Evolutionary conservation across 257 asterid species (phyloP).

Genomic region (Solanum corneliomulleri): DNA sequence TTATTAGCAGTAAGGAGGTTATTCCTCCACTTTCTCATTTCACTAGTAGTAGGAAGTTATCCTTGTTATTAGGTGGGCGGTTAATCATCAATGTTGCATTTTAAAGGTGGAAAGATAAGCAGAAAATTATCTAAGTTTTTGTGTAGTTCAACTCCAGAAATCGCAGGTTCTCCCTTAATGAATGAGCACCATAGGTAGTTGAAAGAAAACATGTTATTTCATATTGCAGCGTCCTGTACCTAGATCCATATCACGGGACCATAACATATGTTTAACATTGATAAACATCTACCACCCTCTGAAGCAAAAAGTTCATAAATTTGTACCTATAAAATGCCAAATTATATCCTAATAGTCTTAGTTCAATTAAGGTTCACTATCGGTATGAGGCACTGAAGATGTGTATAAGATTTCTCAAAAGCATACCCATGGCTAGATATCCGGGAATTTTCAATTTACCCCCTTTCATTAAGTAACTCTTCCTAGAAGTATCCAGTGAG

Average conservation of each 20-base stretch:
- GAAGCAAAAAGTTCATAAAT: not conserved
- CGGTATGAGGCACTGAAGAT: not conserved
- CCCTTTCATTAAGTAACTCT: not conserved
- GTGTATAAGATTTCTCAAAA: not conserved
- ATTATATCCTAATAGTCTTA: not conserved
- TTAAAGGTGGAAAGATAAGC: not conserved
- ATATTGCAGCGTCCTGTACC: not conserved
- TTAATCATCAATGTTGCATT: not conserved
- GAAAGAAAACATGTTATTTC: not conserved
- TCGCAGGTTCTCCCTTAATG: not conserved
- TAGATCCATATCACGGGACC: not conserved
- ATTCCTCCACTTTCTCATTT: not conserved
- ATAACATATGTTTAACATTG: not conserved
- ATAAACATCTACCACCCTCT: not conserved
- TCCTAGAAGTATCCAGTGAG: not conserved
- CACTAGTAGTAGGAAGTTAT: not conserved
- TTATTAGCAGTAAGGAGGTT: not conserved
- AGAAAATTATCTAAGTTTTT: not conserved
- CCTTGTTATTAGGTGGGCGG: not conserved
- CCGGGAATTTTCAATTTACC: not conserved
- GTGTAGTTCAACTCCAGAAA: not conserved
- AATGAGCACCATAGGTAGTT: not conserved
- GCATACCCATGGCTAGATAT: not conserved
- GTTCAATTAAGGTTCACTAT: not conserved
- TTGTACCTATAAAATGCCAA: not conserved